A percentile compares a stretch with the other conserved stretches of the same genome.
These are phyloP conservation scores for Aspergillus ruber DNA, from an alignment of 2,329 filamentous ascomycete genomes.

Conservation along the genomic window DNA sequence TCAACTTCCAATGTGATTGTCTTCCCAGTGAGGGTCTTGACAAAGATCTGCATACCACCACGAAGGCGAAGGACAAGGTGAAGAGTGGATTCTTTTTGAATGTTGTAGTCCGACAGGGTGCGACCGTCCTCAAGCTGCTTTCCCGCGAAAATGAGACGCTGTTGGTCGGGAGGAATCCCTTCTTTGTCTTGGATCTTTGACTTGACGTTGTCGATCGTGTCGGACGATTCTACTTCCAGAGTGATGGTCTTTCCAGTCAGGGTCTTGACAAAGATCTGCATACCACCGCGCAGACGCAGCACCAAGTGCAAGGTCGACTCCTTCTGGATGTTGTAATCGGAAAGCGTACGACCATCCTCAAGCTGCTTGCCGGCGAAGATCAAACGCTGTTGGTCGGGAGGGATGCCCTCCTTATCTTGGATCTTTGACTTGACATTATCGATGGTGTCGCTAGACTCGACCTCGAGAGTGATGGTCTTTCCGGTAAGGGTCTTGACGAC, in stretches of 20 bases:
- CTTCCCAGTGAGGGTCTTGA: constrained; percentile 73
- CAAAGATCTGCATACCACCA: constrained; percentile 80
- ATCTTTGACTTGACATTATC: constrained; percentile 98
- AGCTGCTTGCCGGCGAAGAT: constrained; percentile 97
- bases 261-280: constrained; percentile 54
- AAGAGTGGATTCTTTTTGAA: constrained; percentile 82
- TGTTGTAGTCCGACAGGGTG: constrained; percentile 91
- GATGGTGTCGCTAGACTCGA: constrained; percentile 74
- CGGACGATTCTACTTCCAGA: constrained; percentile 78
- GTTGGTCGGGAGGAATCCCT: constrained; percentile 90
- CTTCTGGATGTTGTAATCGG: constrained; percentile 95
- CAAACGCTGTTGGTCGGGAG: constrained; percentile 89
- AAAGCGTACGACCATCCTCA: constrained; percentile 84
- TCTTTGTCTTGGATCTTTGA: constrained; percentile 75
- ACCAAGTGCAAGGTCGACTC: constrained; percentile 80
- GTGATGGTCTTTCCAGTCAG: constrained; percentile 86
- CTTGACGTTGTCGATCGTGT: constrained; percentile 94
- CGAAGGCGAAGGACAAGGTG: constrained; percentile 75
- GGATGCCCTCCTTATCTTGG: constrained; percentile 95
- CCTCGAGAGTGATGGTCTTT: constrained; percentile 62
- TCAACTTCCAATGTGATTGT: constrained; percentile 65
- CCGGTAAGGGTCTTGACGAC: constrained; percentile 56
- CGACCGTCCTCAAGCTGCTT: constrained; percentile 92
- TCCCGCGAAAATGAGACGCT: constrained; percentile 86
- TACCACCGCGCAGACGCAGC: constrained; percentile 78